Conservation (phyloP, 1,139 yeast species). For the Debaryomycetaceae sp. region DNA sequence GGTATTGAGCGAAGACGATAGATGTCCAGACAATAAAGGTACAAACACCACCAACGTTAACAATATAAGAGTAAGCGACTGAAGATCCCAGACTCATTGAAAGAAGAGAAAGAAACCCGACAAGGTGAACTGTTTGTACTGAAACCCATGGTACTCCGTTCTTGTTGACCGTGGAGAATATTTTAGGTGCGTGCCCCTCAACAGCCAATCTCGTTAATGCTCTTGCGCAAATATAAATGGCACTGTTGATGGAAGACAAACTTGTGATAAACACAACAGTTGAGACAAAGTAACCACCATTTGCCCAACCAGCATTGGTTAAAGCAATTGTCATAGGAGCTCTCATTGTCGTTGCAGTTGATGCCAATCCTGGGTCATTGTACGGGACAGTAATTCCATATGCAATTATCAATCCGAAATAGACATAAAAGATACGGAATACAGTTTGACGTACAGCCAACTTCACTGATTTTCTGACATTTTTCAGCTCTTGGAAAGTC, state of each 20-base stretch:
- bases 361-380: slow-evolving; percentile 4
- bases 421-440: slow-evolving; percentile 7
- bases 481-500: slow-evolving; percentile 2
- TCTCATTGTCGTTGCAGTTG: slow-evolving; percentile 2
- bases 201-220: slow-evolving; percentile 1
- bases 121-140: not conserved
- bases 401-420: slow-evolving; percentile 6
- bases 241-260: slow-evolving; percentile 3
- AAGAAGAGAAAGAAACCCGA: slow-evolving; percentile 3
- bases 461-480: slow-evolving; percentile 2
- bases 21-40: slow-evolving; percentile 5
- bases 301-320: slow-evolving; percentile 3
- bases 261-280: slow-evolving; percentile 4
- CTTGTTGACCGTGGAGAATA: slow-evolving; percentile 1
- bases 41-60: slow-evolving; percentile 2
- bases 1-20: slow-evolving; percentile 1
- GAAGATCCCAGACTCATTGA: slow-evolving; percentile 10
- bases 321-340: slow-evolving; percentile 10
- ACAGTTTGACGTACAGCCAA: not conserved
- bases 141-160: slow-evolving; percentile 4
- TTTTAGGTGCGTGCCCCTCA: slow-evolving; percentile 3
- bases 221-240: slow-evolving; percentile 3
- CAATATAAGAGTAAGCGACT: slow-evolving; percentile 1
- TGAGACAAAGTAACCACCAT: slow-evolving; percentile 3
- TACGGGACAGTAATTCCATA: slow-evolving; percentile 7